Base-by-base conservation (phyloP, 495 filamentous ascomycete species). In the Lichenothelia convexa region DNA sequence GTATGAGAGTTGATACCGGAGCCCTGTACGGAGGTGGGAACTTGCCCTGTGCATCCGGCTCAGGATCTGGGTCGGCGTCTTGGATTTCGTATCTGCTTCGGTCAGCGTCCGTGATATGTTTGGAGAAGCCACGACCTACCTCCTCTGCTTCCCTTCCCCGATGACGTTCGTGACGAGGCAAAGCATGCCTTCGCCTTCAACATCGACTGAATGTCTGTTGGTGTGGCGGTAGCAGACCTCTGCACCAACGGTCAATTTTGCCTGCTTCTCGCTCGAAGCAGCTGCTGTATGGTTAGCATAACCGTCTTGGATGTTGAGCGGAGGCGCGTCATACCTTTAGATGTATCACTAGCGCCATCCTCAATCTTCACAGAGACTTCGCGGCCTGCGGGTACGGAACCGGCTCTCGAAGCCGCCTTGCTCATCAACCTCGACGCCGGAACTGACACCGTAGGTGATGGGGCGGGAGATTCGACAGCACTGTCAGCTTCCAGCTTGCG, bases 61-160 rank as follows among this genome's bases (percentile, higher is more conserved):
- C 76, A 32, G 84, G 69, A 43, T 93, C 85, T 1, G 84, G 80
- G 50, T 93, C 87, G 3, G 81, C 75, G 49, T 99, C 91, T 53
- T 91, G 80, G 17, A 99, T 86, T 53, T 87, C 82, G 60, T 94
- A 97, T 41, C 84, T 74, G 16, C 4, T 11, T 18, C 15, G 31
- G 37, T 17, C n/a, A n/a, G n/a, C n/a, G n/a, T n/a, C n/a, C n/a
- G n/a, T 22, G 31, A 22, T 15, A 40, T 13, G 21, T 38, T 18
- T 39, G 30, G 9, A 24, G 27, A 30, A 3, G 22, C 5, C 5
- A 19, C 15, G 16, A 32, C 17, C 13, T 62, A 76, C 72, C 68
- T 63, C 46, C 85, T 78, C 47, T 84, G 80, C 42, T 78, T 77
- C 30, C 84, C 87, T 36, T 93, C 83, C 7, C 82, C 87, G 35